Evolutionary conservation across 176 grass and related monocot species (phyloP), one percentile per base, ranked within the genome.

Genomic region (Poa pratensis): DNA sequence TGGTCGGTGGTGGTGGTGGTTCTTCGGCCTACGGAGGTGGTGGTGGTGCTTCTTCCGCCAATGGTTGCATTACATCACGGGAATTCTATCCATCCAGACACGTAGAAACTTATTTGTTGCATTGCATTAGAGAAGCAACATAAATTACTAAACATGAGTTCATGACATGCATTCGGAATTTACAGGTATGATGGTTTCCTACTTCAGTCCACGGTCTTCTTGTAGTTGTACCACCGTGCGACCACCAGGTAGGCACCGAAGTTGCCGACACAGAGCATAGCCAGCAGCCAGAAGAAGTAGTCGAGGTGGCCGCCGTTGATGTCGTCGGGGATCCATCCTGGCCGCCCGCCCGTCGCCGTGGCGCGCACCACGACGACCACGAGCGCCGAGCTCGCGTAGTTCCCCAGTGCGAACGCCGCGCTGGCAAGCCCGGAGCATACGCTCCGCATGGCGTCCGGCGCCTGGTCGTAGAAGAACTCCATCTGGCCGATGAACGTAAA

Each of bases 401-500:
- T 94, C 0, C 92, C 89, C 6, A 94, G 55, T 26, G 92, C 92
- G 48, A 76, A 79, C 3, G 92, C 86, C 76, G 86, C 80, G 18
- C 43, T 48, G n/a, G 89, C 52, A 0, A 94, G 83, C 0, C 86
- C 86, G 7, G 92, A 86, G 80, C 92, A 94, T 61, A 89, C 50
- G 84, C 92, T 94, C 14, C 92, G 73, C 89, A 94, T 94, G 12
- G 86, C 92, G 80, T 94, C 89, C 0, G 92, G 92, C 61, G 92
- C 92, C 87, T 94, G 92, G 87, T 91, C 87, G 78, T 92, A 94
- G 82, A 92, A 91, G 78, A 94, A 94, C 82, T 94, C 92, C 73
- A 94, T 42, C 85, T 94, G 87, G 0, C 89, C 89, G 52, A 92
- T 87, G 53, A 91, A 94, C 5, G 92, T 94, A 80, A 94, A 94